These are phyloP conservation scores for Ganoderma leucocontextum DNA, from an alignment of 1,284 basidiomycete genomes.

Conservation along the genomic window DNA sequence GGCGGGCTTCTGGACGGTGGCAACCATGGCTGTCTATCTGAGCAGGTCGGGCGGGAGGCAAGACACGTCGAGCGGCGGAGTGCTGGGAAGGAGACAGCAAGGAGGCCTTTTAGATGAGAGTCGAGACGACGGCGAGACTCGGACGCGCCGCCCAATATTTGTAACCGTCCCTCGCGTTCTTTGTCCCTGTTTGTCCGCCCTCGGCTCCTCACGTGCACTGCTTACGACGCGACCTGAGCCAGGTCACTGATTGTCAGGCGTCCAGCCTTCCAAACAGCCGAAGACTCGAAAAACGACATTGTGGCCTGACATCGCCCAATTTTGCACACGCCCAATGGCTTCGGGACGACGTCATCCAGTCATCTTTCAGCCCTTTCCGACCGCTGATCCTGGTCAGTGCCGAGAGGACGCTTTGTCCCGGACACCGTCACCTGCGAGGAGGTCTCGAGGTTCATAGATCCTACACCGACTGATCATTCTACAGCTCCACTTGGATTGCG, in stretches of 20 bases:
- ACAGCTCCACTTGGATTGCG: background rate
- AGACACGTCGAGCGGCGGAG: conserved; percentile 14
- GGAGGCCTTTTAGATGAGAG: conserved; percentile 6
- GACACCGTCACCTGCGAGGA: background rate
- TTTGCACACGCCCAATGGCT: background rate
- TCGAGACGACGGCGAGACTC: conserved; percentile 9
- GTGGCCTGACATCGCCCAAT: background rate
- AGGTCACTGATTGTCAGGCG: background rate
- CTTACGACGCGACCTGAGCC: conserved; percentile 35
- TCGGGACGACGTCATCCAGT: background rate
- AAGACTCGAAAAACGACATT: background rate
- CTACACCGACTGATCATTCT: background rate
- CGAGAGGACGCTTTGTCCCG: background rate
- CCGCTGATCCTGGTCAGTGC: background rate
- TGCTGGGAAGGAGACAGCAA: conserved; percentile 5
- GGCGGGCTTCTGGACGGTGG: conserved; percentile 79
- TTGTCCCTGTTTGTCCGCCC: conserved; percentile 38
- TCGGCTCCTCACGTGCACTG: conserved; percentile 35
- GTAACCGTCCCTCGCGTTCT: conserved; percentile 39
- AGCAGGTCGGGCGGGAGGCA: conserved; percentile 3
- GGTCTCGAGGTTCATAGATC: background rate
- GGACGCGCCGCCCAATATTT: conserved; percentile 32
- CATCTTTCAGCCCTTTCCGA: background rate
- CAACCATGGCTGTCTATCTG: conserved; percentile 58
- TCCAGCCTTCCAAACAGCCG: background rate